These are phyloP conservation scores for Euphorbia tirucalli DNA, from an alignment of 345 rosid species.

Conservation along the genomic window DNA sequence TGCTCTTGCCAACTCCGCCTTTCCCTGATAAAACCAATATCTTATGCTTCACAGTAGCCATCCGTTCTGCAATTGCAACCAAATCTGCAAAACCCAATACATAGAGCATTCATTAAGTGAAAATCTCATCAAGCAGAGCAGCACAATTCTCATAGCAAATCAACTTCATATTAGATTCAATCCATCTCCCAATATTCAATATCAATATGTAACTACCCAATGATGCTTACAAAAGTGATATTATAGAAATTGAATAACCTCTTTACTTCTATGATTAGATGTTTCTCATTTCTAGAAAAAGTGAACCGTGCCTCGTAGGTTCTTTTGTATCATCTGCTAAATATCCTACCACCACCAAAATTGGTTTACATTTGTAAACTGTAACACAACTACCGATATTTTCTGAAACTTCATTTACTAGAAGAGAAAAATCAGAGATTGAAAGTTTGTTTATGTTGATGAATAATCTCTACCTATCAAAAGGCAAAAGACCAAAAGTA, in stretches of 20 bases:
- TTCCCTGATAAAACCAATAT: conserved; percentile 85
- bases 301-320: background rate
- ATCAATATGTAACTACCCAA: background rate
- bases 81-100: conserved; percentile 52
- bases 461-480: background rate
- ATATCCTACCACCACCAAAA: background rate
- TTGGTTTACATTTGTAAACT: background rate
- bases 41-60: conserved; percentile 95
- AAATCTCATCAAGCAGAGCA: background rate
- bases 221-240: background rate
- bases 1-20: conserved; percentile 98
- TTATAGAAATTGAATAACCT: background rate
- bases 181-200: background rate
- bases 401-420: background rate
- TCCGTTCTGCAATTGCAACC: conserved; percentile 86
- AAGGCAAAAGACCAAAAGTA: background rate
- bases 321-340: background rate
- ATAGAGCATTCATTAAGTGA: background rate
- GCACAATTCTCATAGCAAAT: background rate
- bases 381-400: background rate
- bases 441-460: background rate
- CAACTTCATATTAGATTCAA: background rate
- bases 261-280: background rate
- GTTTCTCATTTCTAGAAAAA: background rate
- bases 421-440: background rate